Base-by-base conservation (phyloP, 352 stramenopile genomes). In the Paralagenidium karlingii region DNA sequence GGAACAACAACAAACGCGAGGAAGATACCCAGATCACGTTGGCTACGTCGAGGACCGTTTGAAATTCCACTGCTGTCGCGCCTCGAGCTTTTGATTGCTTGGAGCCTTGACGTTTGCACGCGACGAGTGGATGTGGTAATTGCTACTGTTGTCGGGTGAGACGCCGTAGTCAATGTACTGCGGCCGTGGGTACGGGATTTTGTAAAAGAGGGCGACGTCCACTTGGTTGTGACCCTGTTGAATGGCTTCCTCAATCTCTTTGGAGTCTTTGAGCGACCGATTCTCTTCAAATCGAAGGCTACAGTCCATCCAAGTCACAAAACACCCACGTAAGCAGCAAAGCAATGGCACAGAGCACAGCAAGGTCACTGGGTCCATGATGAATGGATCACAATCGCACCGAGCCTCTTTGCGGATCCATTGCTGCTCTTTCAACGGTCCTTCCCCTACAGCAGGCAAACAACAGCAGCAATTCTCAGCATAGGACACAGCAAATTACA, bases 191-290 rank as follows among this genome's bases (percentile, higher is more conserved):
- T 88, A 90, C 37, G 73, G 77, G 45, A 84, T 91, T 40, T 84
- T 77, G 55, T 88, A 87, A 54, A 88, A 74, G 29, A 91, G 38
- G 20, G 74, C 77, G 18, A 88, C 44, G 40, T 91, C 77, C 37
- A 91, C 63, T 30, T 87, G 66, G 36, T 81, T 68, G 39, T 85
- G 63, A 7, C 52, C 64, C 24, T 68, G 56, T 9, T 68, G 53
- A 8, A 90, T 49, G 8, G 70, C 58, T 39, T 82, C 61, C 9
- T 66, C 49, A 37, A 85, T 60, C 10, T 53, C 32, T 9, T 32
- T 24, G 7, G 55, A 22, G 36, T 66, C 47, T 0, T 24, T 34
- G 18, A 85, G 27, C 16, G 15, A 26, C 13, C 69, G 67, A 24
- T 81, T 65, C 48, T 79, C 74, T 43, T 88, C 73, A 48, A 87